A percentile compares a stretch with the other conserved stretches of the same genome.
Evolutionary conservation across 1,139 yeast genomes (phyloP).

Genomic region (Protomyces lactucae-debilis): DNA sequence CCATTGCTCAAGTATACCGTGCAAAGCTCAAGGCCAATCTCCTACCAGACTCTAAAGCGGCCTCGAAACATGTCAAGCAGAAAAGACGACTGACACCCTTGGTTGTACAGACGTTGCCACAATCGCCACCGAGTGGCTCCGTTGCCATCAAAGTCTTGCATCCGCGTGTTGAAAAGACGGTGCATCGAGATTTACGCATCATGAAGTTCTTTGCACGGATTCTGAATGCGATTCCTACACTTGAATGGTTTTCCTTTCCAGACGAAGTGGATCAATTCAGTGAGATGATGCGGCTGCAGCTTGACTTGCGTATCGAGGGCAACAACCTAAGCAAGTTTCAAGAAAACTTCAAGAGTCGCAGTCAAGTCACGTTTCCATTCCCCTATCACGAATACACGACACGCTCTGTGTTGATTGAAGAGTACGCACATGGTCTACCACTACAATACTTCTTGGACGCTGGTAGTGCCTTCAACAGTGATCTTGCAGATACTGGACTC

Average conservation of each 20-base stretch:
- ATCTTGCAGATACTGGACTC: slow-evolving; percentile 77
- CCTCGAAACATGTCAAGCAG: background rate
- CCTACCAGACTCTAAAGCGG: slow-evolving; percentile 1
- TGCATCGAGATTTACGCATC: slow-evolving; percentile 73
- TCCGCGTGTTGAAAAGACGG: slow-evolving; percentile 69
- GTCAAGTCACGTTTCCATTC: slow-evolving; percentile 74
- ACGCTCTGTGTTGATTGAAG: slow-evolving; percentile 76
- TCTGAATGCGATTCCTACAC: slow-evolving; percentile 73
- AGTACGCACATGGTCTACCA: slow-evolving; percentile 74
- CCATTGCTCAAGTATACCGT: slow-evolving; percentile 85
- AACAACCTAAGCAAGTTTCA: slow-evolving; percentile 67
- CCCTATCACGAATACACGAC: slow-evolving; percentile 63
- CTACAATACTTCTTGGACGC: slow-evolving; percentile 57
- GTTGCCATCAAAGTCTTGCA: slow-evolving; percentile 92
- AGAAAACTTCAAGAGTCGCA: slow-evolving; percentile 53
- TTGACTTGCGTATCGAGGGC: slow-evolving; percentile 87
- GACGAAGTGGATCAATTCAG: slow-evolving; percentile 89
- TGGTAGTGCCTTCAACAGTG: slow-evolving; percentile 53
- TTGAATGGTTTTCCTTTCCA: slow-evolving; percentile 96
- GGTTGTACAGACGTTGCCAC: slow-evolving; percentile 17
- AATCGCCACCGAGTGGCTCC: slow-evolving; percentile 47
- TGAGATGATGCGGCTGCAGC: slow-evolving; percentile 76
- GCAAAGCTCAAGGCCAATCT: slow-evolving; percentile 50
- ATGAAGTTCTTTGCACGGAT: slow-evolving; percentile 73
- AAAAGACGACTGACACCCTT: slow-evolving; percentile 15